Evolutionary conservation across 2,329 filamentous ascomycete genomes (phyloP).

Genomic region (Escovopsis sp.): DNA sequence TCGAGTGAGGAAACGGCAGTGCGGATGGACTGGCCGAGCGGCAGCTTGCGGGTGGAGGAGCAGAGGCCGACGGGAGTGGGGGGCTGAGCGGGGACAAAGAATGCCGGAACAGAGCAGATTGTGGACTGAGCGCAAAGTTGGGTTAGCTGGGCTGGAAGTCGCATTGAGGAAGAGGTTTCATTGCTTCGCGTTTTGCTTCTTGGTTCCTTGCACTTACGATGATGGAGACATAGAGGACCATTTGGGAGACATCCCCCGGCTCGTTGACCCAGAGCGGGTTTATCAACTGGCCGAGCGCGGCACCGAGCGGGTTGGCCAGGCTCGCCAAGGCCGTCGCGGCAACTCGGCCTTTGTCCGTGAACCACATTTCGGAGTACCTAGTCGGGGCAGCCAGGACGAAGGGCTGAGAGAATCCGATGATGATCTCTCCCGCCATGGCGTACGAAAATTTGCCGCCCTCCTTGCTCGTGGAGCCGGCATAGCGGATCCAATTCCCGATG

Average conservation of each 20-base stretch:
- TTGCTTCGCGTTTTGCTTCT: too few species aligned
- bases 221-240: slow-evolving; percentile 73
- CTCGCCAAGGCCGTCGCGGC: slow-evolving; percentile 75
- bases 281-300: slow-evolving; percentile 75
- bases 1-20: slow-evolving; percentile 44
- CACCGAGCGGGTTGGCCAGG: slow-evolving; percentile 80
- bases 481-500: slow-evolving; percentile 82
- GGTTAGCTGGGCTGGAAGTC: background rate
- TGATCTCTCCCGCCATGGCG: slow-evolving; percentile 80
- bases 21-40: slow-evolving; percentile 33
- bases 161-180: background rate
- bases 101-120: slow-evolving; percentile 50
- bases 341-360: slow-evolving; percentile 68
- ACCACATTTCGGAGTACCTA: slow-evolving; percentile 88
- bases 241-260: slow-evolving; percentile 52
- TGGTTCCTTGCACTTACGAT: slow-evolving; percentile 42
- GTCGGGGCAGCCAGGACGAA: slow-evolving; percentile 85
- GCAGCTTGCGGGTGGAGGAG: slow-evolving; percentile 40
- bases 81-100: slow-evolving; percentile 64
- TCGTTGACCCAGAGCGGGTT: slow-evolving; percentile 59
- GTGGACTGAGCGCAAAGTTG: slow-evolving; percentile 15
- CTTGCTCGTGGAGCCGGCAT: slow-evolving; percentile 46
- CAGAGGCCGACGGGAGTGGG: slow-evolving; percentile 65
- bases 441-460: slow-evolving; percentile 51
- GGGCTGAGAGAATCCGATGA: slow-evolving; percentile 79